These are phyloP conservation scores for Phytophthora palmivora DNA, from an alignment of 352 stramenopile genomes.

Conservation along the genomic window DNA sequence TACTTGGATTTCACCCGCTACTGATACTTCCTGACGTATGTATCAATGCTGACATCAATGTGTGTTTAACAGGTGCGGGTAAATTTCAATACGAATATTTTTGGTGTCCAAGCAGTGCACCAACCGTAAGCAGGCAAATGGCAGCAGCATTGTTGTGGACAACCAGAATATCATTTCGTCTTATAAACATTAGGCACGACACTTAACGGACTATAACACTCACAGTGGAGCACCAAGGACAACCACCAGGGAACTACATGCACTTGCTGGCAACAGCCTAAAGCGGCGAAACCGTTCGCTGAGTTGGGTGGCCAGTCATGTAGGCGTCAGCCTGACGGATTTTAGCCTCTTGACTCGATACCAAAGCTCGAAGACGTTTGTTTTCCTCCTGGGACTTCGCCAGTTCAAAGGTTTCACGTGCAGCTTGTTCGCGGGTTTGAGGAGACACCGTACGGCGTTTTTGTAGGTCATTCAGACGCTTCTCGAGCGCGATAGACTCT, in stretches of 20 bases:
- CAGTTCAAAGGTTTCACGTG: conserved; percentile 38
- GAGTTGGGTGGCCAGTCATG: conserved; percentile 21
- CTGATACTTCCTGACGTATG: too few species aligned
- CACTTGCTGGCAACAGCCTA: conserved; percentile 3
- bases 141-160: too few species aligned
- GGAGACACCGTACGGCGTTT: conserved; percentile 14
- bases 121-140: too few species aligned
- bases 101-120: too few species aligned
- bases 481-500: conserved; percentile 45
- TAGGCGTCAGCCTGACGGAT: conserved; percentile 50
- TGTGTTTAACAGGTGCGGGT: too few species aligned
- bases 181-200: conserved; percentile 36
- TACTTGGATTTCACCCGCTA: too few species aligned
- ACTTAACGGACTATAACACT: conserved; percentile 37
- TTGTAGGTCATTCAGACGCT: conserved; percentile 42
- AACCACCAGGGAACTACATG: background rate
- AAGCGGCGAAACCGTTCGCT: conserved; percentile 10
- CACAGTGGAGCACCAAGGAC: conserved; percentile 8
- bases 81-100: too few species aligned
- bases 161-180: background rate
- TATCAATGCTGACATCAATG: too few species aligned
- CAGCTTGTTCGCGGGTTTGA: conserved; percentile 27
- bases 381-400: conserved; percentile 49
- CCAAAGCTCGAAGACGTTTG: conserved; percentile 45
- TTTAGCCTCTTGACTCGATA: conserved; percentile 49